phyloP scores from a whole-genome alignment of 352 stramenopile genomes.

The Phytophthora sp. region DNA sequence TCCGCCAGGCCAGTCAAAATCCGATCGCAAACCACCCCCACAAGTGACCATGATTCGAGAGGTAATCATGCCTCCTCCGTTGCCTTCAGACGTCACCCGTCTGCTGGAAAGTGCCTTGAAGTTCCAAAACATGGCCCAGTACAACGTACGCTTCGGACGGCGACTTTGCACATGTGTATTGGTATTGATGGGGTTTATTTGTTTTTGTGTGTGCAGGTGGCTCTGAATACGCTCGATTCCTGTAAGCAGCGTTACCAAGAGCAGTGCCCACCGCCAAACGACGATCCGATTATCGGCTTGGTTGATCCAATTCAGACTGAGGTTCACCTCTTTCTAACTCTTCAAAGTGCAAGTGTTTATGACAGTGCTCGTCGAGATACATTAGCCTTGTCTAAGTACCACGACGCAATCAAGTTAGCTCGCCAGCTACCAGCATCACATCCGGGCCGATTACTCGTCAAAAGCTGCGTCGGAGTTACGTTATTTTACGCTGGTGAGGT shows the following conservation, averaged over 20 bases:
- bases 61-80: constrained; percentile 48
- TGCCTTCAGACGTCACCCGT: constrained; percentile 48
- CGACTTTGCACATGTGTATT: background rate
- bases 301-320: constrained; percentile 35
- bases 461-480: constrained; percentile 59
- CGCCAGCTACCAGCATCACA: constrained; percentile 44
- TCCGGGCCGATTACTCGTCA: constrained; percentile 43
- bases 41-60: constrained; percentile 68
- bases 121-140: constrained; percentile 71
- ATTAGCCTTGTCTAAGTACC: constrained; percentile 55
- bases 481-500: constrained; percentile 67
- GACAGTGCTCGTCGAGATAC: constrained; percentile 61
- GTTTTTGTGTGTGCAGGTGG: constrained; percentile 51
- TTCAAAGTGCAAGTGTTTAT: constrained; percentile 57
- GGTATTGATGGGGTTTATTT: background rate
- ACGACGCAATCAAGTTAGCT: constrained; percentile 54
- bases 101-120: constrained; percentile 62
- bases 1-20: background rate
- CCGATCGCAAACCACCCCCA: constrained; percentile 31
- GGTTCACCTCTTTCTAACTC: constrained; percentile 56
- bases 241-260: constrained; percentile 47
- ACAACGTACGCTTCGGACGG: constrained; percentile 45
- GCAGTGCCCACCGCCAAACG: constrained; percentile 5
- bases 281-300: background rate
- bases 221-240: constrained; percentile 53